Base-by-base conservation (phyloP, 2,329 filamentous ascomycete genomes). In the Diplodia scrobiculata region DNA sequence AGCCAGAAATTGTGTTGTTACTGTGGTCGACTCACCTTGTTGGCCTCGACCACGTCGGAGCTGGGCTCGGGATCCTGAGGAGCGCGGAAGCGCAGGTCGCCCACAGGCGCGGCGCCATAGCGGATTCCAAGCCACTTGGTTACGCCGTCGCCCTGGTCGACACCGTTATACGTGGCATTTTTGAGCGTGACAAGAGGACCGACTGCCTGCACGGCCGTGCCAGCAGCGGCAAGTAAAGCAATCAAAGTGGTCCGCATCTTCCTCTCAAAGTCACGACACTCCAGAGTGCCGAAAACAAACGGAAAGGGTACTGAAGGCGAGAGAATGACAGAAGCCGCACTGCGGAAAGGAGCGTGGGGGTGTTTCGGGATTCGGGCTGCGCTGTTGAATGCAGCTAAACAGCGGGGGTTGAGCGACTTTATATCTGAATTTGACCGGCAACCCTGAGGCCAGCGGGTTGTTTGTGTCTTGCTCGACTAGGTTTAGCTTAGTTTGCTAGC, bases 121-220 rank as follows among this genome's bases (percentile, higher is more conserved):
- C 84, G 80, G 67, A 86, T 85, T 1, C 90, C 91, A 5, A 91
- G 82, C 89, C 89, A 94, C 74, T 89, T 83, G 1, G 84, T 86
- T 53, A 91, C 38, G 5, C 38, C 79, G 0, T 87, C 88, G 70
- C 85, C 84, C 0, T 70, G 1, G 83, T 78, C 73, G 3, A 79
- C 75, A 9, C 91, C 91, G 58, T 82, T 76, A 72, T 92, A 92
- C 32, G 80, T 84, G 38, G 87, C 84, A 73, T 92, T 92, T 1
- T 82, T 83, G 21, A 93, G 79, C 68, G 90, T 81, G 11, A 92
- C 86, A 5, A 77, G 72, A 2, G 75, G 67, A 14, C 78, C 70
- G 32, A 80, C 75, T 11, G 79, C 78, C 19, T 45, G 27, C 36
- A 34, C 51, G 9, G 36, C 25, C 5, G 25, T 25, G 25, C 25